phyloP scores from a whole-genome alignment of 2,329 filamentous ascomycete genomes.

The Magnaporthales sp. region DNA sequence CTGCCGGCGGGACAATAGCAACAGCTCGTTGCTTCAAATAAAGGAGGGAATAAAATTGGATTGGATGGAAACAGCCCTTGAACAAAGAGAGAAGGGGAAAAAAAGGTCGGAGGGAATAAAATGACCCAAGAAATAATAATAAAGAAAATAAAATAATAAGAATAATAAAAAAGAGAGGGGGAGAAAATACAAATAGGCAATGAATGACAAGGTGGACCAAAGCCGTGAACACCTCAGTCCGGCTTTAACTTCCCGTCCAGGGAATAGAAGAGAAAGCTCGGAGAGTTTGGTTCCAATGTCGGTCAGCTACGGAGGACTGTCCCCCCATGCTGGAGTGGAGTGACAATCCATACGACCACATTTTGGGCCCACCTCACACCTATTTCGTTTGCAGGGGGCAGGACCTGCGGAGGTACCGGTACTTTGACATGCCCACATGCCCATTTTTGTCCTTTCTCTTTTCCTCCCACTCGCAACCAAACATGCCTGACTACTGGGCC shows the following conservation, averaged over 20 bases:
- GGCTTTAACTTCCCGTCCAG: neutral
- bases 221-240: neutral
- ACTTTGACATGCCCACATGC: neutral
- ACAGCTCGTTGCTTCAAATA: conserved; percentile 3
- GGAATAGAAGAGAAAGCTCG: conserved; percentile 5
- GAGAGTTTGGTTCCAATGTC: conserved; percentile 4
- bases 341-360: neutral
- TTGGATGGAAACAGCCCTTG: conserved; percentile 2
- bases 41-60: neutral
- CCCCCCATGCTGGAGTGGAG: neutral
- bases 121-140: neutral
- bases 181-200: neutral
- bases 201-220: conserved; percentile 2
- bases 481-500: neutral
- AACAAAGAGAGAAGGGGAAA: neutral
- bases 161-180: neutral
- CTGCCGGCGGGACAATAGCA: neutral
- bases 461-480: neutral
- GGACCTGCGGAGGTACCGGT: conserved; percentile 3
- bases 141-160: neutral
- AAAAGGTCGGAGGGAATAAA: neutral
- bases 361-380: neutral
- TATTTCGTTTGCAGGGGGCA: neutral
- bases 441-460: neutral
- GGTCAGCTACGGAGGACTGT: neutral